Conservation (phyloP, 768 basidiomycete genomes). For the Scleroderma citrinum region DNA sequence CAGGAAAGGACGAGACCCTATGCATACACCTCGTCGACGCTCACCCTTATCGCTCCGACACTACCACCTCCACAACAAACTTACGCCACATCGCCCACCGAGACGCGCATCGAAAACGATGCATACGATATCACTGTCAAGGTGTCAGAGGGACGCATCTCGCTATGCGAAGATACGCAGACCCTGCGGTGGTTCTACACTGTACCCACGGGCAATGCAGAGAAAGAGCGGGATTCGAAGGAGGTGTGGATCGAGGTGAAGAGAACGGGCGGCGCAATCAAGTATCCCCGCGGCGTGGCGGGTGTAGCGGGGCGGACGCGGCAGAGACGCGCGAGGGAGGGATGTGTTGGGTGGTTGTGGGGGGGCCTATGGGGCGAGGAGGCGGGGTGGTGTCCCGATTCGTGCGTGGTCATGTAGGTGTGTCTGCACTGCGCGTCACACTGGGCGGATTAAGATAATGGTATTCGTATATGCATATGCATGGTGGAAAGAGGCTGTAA, state of each 20-base stretch:
- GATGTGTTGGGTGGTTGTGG: slow-evolving; percentile 8
- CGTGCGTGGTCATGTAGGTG: slow-evolving; percentile 21
- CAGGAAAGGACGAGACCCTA: not conserved
- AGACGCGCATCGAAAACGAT: slow-evolving; percentile 10
- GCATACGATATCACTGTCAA: slow-evolving; percentile 38
- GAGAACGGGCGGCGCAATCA: slow-evolving; percentile 37
- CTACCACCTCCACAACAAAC: not conserved
- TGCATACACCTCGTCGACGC: slow-evolving; percentile 11
- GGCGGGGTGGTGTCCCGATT: slow-evolving; percentile 6
- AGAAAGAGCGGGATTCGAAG: slow-evolving; percentile 11
- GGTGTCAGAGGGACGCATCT: slow-evolving; percentile 43
- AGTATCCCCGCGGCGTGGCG: slow-evolving; percentile 7
- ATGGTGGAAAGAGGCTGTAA: too few relatives aligned
- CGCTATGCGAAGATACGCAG: slow-evolving; percentile 44
- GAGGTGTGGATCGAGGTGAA: slow-evolving; percentile 38
- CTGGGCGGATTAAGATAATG: too few relatives aligned
- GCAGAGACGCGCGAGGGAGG: not conserved
- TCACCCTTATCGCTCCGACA: slow-evolving; percentile 5
- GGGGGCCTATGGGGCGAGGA: slow-evolving; percentile 5
- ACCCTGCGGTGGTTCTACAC: slow-evolving; percentile 46
- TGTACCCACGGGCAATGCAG: slow-evolving; percentile 17
- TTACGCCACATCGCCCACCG: not conserved
- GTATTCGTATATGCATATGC: too few relatives aligned
- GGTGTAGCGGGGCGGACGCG: not conserved
- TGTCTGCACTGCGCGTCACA: too few relatives aligned